phyloP scores from a whole-genome alignment of 2,329 filamentous ascomycete species.

The Fusarium secorum region DNA sequence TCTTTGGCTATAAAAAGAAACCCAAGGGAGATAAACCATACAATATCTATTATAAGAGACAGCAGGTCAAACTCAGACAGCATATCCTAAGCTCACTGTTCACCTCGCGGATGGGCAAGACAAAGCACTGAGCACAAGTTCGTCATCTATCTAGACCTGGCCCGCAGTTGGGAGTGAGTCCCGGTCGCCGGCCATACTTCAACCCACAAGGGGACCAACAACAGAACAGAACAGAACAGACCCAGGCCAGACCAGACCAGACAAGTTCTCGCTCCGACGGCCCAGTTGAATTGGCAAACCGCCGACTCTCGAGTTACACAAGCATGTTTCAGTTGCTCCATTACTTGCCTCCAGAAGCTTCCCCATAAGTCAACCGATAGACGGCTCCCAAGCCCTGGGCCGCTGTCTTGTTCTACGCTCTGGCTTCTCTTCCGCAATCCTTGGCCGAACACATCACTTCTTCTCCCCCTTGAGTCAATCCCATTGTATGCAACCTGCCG shows the following conservation, averaged over 20 bases:
- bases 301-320: constrained; percentile 46
- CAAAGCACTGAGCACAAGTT: constrained; percentile 35
- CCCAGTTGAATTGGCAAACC: constrained; percentile 42
- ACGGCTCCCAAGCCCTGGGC: constrained; percentile 8
- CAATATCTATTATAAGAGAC: constrained; percentile 16
- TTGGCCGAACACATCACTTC: constrained; percentile 4
- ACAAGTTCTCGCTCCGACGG: constrained; percentile 30
- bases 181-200: constrained; percentile 14
- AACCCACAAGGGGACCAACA: neutral
- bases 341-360: constrained; percentile 36
- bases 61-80: constrained; percentile 15
- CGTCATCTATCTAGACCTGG: constrained; percentile 7
- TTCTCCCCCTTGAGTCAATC: neutral
- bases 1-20: neutral
- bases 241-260: neutral
- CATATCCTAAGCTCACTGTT: neutral
- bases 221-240: neutral
- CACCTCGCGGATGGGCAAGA: constrained; percentile 18
- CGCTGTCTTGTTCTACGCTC: neutral
- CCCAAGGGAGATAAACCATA: neutral
- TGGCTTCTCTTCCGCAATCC: constrained; percentile 1
- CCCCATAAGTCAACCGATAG: constrained; percentile 32
- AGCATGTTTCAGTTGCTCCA: constrained; percentile 48
- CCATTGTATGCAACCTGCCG: constrained; percentile 9
- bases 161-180: neutral